Evolutionary conservation across 345 rosid genomes (phyloP).

Genomic region (Schrenkiella parvula): DNA sequence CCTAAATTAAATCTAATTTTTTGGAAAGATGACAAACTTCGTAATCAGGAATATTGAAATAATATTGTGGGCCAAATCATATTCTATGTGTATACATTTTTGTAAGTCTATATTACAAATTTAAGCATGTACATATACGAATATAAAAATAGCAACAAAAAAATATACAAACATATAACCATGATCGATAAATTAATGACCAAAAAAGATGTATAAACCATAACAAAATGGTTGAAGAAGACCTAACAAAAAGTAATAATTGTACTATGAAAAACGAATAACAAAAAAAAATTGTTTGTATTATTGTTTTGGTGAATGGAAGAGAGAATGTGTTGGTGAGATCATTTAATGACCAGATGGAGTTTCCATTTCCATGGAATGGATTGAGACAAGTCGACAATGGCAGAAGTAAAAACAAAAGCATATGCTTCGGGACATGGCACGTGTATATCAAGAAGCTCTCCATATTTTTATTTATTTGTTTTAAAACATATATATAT

Average conservation of each 20-base stretch:
- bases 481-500: no score
- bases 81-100: neutral
- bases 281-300: neutral
- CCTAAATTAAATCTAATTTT: no score
- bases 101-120: neutral
- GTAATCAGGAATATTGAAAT: no score
- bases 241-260: neutral
- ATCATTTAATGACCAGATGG: slow-evolving; percentile 5
- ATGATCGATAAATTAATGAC: neutral
- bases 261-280: neutral
- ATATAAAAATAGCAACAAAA: no score
- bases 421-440: slow-evolving; percentile 4
- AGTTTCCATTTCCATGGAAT: slow-evolving; percentile 18
- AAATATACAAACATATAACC: neutral
- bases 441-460: neutral
- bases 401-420: neutral
- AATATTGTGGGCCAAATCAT: neutral
- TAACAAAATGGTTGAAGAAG: neutral
- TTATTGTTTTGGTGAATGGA: slow-evolving; percentile 4
- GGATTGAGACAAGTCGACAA: slow-evolving; percentile 18
- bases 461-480: neutral
- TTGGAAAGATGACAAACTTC: no score
- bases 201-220: neutral
- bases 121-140: neutral
- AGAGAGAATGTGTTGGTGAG: slow-evolving; percentile 20